Conservation (phyloP, 2,329 filamentous ascomycete genomes). For the Pseudogymnoascus sp. region DNA sequence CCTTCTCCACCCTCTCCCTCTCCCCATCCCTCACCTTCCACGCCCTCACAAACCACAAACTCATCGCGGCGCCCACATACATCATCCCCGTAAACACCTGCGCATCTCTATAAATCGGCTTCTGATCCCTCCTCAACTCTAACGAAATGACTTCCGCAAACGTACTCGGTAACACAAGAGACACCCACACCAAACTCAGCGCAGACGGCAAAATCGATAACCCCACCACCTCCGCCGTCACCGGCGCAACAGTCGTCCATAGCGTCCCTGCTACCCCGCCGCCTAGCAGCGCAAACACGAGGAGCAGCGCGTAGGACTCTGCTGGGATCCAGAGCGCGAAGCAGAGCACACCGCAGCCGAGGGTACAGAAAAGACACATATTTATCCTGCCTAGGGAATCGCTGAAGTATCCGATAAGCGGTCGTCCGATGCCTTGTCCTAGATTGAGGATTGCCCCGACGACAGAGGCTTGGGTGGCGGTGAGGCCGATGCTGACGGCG, state of each 20-base stretch:
- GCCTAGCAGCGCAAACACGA: conserved; percentile 36
- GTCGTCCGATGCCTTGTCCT: conserved; percentile 40
- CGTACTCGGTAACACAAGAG: conserved; percentile 59
- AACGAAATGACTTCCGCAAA: conserved; percentile 52
- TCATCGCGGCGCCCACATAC: conserved; percentile 46
- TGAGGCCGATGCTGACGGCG: conserved; percentile 36
- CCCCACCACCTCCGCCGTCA: conserved; percentile 65
- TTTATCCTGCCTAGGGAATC: conserved; percentile 38
- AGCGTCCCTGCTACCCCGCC: conserved; percentile 40
- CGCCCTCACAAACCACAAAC: conserved; percentile 42
- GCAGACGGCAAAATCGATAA: conserved; percentile 58
- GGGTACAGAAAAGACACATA: conserved; percentile 33
- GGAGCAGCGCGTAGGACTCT: conserved; percentile 32
- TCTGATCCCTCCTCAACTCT: conserved; percentile 22
- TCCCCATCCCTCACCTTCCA: conserved; percentile 43
- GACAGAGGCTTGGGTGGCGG: conserved; percentile 32
- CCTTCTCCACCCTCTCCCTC: neutral
- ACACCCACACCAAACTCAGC: conserved; percentile 62
- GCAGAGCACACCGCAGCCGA: conserved; percentile 30
- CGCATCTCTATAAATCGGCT: conserved; percentile 10
- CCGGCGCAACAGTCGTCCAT: conserved; percentile 55
- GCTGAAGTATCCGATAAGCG: conserved; percentile 36
- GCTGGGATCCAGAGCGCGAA: conserved; percentile 41
- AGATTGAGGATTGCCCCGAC: conserved; percentile 39
- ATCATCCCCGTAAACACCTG: conserved; percentile 33